A percentile compares a stretch with the other conserved stretches of the same genome.
Conservation (phyloP, 257 asterid genomes). For the Gardenia jasminoides region DNA sequence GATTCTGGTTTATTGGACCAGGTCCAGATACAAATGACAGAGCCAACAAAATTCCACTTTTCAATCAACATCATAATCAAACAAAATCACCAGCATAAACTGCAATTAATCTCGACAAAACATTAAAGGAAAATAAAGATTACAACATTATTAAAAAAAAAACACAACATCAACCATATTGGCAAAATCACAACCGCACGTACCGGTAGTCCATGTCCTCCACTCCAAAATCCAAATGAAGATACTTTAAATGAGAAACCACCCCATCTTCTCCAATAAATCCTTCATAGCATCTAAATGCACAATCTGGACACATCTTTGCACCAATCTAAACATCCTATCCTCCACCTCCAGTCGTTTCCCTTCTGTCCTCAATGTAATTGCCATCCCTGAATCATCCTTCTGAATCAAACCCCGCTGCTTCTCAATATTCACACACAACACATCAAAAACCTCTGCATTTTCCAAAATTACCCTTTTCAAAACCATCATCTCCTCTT, state of each 20-base stretch:
- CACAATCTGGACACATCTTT: constrained; percentile 65
- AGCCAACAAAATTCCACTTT: background rate
- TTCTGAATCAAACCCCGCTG: constrained; percentile 53
- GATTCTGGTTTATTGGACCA: background rate
- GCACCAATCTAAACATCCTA: constrained; percentile 55
- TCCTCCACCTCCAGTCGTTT: constrained; percentile 48
- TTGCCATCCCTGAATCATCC: constrained; percentile 59
- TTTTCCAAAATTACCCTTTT: constrained; percentile 54
- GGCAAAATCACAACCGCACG: constrained; percentile 18
- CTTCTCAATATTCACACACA: constrained; percentile 70
- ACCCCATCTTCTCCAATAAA: constrained; percentile 54
- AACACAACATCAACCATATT: background rate
- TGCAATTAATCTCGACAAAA: background rate
- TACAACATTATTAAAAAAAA: background rate
- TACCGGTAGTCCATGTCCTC: constrained; percentile 88
- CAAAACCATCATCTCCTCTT: constrained; percentile 59
- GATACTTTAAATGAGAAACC: constrained; percentile 67
- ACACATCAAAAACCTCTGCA: constrained; percentile 60
- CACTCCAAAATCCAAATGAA: constrained; percentile 60
- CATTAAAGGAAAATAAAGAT: background rate
- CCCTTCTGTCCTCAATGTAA: constrained; percentile 48
- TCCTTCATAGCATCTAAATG: constrained; percentile 77
- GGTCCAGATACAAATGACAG: background rate
- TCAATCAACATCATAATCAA: background rate
- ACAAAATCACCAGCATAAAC: background rate